These are phyloP conservation scores for Triadica sebifera DNA, from an alignment of 345 rosid genomes.

Conservation along the genomic window DNA sequence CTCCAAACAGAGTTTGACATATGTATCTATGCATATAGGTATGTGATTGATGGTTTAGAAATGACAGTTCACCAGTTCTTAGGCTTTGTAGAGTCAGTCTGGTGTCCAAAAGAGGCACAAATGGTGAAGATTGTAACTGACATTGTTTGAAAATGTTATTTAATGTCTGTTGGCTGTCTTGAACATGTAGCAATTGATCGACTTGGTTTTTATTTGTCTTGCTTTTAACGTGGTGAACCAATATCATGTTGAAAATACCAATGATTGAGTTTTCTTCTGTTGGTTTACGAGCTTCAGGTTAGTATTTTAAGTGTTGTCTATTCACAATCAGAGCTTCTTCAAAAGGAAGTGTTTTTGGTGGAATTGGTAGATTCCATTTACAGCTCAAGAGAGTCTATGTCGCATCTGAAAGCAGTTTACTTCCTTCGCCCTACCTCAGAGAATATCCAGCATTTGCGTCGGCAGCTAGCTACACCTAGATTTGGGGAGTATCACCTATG, in stretches of 20 bases:
- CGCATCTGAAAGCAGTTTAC: conserved; percentile 91
- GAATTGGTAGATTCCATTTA: conserved; percentile 88
- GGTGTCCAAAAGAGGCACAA: neutral
- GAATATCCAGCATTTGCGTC: conserved; percentile 77
- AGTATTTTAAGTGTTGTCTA: conserved; percentile 86
- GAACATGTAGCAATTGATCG: neutral
- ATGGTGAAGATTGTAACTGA: neutral
- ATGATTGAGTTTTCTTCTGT: neutral
- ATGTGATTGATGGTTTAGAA: neutral
- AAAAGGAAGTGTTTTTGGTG: conserved; percentile 89
- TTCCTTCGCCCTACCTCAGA: conserved; percentile 85
- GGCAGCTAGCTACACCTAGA: conserved; percentile 77
- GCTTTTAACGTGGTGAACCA: no score
- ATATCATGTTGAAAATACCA: no score
- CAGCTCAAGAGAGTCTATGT: conserved; percentile 79
- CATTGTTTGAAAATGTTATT: neutral
- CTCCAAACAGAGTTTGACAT: neutral
- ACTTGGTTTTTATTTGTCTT: neutral
- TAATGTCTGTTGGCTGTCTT: neutral
- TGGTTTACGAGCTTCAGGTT: conserved; percentile 49
- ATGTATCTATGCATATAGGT: neutral
- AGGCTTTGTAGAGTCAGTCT: neutral
- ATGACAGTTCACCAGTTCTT: neutral
- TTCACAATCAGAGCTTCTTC: conserved; percentile 92
- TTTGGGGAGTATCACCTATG: conserved; percentile 93